Evolutionary conservation across 352 stramenopile genomes (phyloP), one percentile per base, ranked within the genome.

Genomic region (Phytopythium cucurbitacearum): DNA sequence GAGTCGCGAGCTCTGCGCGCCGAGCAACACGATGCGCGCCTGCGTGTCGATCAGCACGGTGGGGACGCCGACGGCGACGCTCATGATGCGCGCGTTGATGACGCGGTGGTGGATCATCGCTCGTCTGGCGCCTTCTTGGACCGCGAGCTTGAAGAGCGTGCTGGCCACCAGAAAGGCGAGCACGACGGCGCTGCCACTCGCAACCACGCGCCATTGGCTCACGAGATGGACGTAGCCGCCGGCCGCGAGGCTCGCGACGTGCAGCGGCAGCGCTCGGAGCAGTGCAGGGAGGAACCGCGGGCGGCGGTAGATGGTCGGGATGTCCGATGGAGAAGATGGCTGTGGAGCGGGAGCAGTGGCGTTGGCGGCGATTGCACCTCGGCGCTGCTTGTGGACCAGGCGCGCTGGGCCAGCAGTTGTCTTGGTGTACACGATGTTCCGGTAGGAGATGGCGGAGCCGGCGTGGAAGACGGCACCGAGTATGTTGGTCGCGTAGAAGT

Each of bases 1-100:
- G 8, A 71, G 54, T 9, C 48, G 36, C 12, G 55, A 60, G 13
- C 60, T 68, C 21, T 64, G 45, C 16, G 58, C 59, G 3, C 66
- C 60, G 16, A 73, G 52, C 34, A 83, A 34, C 11, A 71, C 50
- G 6, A 83, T 64, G 40, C 69, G 64, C 4, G 71, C 43, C 45
- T 83, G 69, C 5, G 69, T 80, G 53, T 83, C 67, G 40, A 83
- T 71, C 34, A 83, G 40, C 7, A 79, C 64, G 4, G 69, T 74
- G 7, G 68, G 68, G 0, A 79, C 35, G 2, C 48, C 71, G 2
- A 83, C 62, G 0, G 63, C 46, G 9, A 78, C 56, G 33, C 61
- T 71, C 56, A 80, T 76, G n/a, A 61, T 68, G 15, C 69, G 72
- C 12, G 65, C 74, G 40, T 73, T 69, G 7, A 73, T 35, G 7